Conservation (phyloP, 805 yeast species). For the Cyberlindnera subsufficiens region DNA sequence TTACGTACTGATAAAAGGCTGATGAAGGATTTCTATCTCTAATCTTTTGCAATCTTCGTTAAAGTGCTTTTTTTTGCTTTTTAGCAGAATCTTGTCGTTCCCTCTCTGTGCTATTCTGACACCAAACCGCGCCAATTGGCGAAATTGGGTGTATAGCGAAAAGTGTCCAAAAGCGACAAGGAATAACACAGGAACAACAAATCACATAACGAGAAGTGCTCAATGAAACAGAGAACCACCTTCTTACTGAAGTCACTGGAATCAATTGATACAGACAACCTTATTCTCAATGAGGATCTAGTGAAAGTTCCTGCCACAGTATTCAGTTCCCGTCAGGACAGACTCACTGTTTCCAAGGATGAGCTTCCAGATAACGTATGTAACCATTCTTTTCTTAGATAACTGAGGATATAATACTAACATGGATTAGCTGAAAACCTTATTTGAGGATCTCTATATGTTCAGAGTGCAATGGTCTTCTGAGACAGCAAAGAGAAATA, state of each 20-base stretch:
- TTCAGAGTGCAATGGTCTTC: constrained; percentile 18
- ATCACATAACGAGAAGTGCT: background rate
- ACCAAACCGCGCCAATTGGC: too few species aligned
- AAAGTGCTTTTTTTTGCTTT: background rate
- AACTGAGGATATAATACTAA: too few species aligned
- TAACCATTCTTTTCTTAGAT: constrained; percentile 2
- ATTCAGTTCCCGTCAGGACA: constrained; percentile 15
- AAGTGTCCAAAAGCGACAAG: background rate
- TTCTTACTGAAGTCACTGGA: constrained; percentile 14
- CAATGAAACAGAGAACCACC: constrained; percentile 18
- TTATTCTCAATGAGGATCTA: constrained; percentile 10
- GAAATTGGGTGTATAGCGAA: background rate
- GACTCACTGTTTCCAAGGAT: constrained; percentile 10
- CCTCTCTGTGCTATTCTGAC: too few species aligned
- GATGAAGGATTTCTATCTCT: too few species aligned
- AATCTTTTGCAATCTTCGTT: too few species aligned
- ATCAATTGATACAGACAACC: constrained; percentile 21
- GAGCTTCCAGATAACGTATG: constrained; percentile 16
- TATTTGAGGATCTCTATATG: constrained; percentile 12
- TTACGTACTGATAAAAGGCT: too few species aligned
- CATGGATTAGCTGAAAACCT: background rate
- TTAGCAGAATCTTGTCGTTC: too few species aligned
- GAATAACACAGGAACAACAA: background rate
- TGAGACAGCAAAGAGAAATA: background rate
- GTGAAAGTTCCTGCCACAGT: constrained; percentile 18